phyloP scores from a whole-genome alignment of 768 basidiomycete genomes.

The Suillus brevipes region DNA sequence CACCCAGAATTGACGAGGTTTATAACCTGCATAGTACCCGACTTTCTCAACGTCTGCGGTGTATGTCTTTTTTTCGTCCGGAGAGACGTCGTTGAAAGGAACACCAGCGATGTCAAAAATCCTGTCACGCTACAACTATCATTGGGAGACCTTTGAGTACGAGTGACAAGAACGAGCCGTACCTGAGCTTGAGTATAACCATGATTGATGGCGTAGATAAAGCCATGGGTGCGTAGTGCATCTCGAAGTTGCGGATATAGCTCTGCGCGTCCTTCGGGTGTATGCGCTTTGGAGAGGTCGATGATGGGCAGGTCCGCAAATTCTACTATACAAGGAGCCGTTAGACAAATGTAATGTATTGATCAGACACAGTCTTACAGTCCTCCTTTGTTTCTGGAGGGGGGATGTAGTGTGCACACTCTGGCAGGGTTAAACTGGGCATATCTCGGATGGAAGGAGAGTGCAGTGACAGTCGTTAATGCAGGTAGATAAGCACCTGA shows the following conservation, averaged over 20 bases:
- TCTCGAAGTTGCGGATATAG: slow-evolving; percentile 33
- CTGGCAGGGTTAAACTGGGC: slow-evolving; percentile 26
- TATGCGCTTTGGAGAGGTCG: slow-evolving; percentile 34
- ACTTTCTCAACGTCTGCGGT: slow-evolving; percentile 37
- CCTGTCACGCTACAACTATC: slow-evolving; percentile 34
- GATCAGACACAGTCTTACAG: slow-evolving; percentile 21
- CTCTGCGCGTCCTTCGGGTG: slow-evolving; percentile 32
- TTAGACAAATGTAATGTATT: not conserved
- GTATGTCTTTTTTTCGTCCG: slow-evolving; percentile 40
- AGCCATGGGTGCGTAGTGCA: slow-evolving; percentile 36
- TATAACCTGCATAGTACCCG: slow-evolving; percentile 58
- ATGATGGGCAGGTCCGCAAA: slow-evolving; percentile 36
- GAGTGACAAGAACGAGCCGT: not conserved
- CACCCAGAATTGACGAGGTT: slow-evolving; percentile 55
- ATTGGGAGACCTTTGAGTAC: not conserved
- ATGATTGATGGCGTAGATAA: slow-evolving; percentile 52
- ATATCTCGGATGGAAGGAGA: not conserved
- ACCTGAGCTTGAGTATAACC: slow-evolving; percentile 44
- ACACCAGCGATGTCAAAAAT: slow-evolving; percentile 46
- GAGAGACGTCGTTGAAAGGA: slow-evolving; percentile 36
- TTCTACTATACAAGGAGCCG: slow-evolving; percentile 27
- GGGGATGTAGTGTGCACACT: slow-evolving; percentile 32
- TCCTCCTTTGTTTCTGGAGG: slow-evolving; percentile 31
- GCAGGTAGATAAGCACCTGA: not conserved
- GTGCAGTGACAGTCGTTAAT: not conserved